Evolutionary conservation across 805 yeast genomes (phyloP), one percentile per base, ranked within the genome.

Genomic region (Candida tammaniensis): DNA sequence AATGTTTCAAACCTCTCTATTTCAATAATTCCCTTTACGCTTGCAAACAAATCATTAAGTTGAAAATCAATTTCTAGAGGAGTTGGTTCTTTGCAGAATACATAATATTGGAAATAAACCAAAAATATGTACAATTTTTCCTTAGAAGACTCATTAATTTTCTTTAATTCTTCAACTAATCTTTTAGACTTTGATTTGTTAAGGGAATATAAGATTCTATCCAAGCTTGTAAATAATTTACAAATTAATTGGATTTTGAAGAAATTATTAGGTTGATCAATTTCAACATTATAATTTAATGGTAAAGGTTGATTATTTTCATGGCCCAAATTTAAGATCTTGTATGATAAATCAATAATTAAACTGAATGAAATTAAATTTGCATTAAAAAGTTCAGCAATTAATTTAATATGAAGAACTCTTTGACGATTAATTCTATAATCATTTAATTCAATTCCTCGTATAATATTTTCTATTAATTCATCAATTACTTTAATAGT

Each of bases 41-140:
- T 49, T 1, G 52, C 59, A 43, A 70, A 73, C 21, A 71, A 59
- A 20, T 66, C 73, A 15, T 57, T 50, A n/a, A 85, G 44, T 30
- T 66, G 68, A 44, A 78, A 79, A 27, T 73, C 72, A 2, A 76
- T 57, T 29, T 82, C 93, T 41, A 70, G 63, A 0, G 94, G 87
- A 11, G 84, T 35, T 1, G 86, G 84, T 30, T 58, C 68, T 48
- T 87, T 87, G 20, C 81, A 72, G 53, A 69, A 73, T 4, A 75
- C 54, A 50, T 85, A 87, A 53, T 78, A 87, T 48, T 87, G 93
- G 40, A 86, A 79, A 44, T 77, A 80, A 17, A 68, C 67, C 38
- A 81, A 46, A 38, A 82, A 73, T 0, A 51, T 47, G 13, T 44
- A 49, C 5, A 55, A 42, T 12, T 36, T 20, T 35, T 44, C 27